Base-by-base conservation (phyloP, 257 asterid genomes). In the Solanum piurae region DNA sequence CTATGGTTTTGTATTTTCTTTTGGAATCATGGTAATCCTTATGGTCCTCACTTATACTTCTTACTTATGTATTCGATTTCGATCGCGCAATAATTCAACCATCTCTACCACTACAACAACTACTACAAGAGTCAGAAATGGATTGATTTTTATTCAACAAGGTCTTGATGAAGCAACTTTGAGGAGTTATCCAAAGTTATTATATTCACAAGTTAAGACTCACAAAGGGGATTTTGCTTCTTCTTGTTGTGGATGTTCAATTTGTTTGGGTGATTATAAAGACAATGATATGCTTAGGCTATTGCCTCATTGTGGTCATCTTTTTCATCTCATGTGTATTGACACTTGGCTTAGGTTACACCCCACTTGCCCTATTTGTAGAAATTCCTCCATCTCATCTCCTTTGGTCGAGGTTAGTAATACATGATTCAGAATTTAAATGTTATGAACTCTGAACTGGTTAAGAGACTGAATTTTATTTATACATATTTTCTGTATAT, bases 341-440 rank as follows among this genome's bases (percentile, higher is more conserved):
- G 98, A 95, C 86, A 92, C 90, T 23, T 95, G 98, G 97, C 91
- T 94, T 2, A 91, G 89, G 87, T 86, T 87, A 5, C 91, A 91
- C 27, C 88, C 93, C 7, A 88, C 93, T 20, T 95, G 97, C n/a
- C 98, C 98, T 33, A 86, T 94, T 73, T 95, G 98, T 69, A 89
- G 96, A 71, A 91, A 86, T 76, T 93, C 94, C 13, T 90, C 94
- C 4, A 46, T n/a, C 10, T 37, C 79, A 7, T 60, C 89, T 66
- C 88, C 90, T 71, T 72, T 83, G 6, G 77, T 44, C 31, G 29
- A 62, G 42, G 33, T 60, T 0, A 34, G 8, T 40, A 18, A 40
- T 18, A 40, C 34, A 40, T 69, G 40, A 69, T 76, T 12, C 23
- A 12, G 0, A 76, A n/a, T 76, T 76, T 40, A 40, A 12, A n/a